Evolutionary conservation across 2,329 filamentous ascomycete genomes (phyloP), one percentile per base, ranked within the genome.

Genomic region (Juglanconis juglandina): DNA sequence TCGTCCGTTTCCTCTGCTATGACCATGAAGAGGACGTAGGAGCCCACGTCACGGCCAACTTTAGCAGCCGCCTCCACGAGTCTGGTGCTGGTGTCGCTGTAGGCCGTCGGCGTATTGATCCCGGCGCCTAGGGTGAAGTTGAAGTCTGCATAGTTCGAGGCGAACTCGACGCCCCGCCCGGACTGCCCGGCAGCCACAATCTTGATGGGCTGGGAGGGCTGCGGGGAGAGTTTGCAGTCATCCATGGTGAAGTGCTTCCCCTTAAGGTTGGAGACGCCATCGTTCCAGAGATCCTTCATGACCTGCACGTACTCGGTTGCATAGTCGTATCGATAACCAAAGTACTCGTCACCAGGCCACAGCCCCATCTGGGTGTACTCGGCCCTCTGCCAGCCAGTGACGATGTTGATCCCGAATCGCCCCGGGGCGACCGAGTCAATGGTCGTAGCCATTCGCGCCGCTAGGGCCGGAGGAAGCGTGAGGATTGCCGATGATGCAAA

Each of bases 261-360:
- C 47, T 50, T 50, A 10, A 44, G 14, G 10, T 32, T 30, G 55
- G n/a, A 37, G 3, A 35, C 32, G 7, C 48, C 39, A n/a, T 39
- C 30, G 9, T 7, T 11, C 55, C 48, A 58, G 3, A 58, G 48
- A 17, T 51, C 32, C 37, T 44, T 46, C 39, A 51, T 34, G 14
- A 58, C 48, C n/a, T 52, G 55, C 37, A 52, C 11, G 14, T 58
- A 46, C 39, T 51, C 48, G 37, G 8, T 51, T n/a, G 30, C 34
- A 34, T 57, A 50, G 37, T 51, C 37, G 46, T 44, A 57, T 24
- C 55, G 55, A 34, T 42, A 57, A 30, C 55, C 55, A 41, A 51
- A 49, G 14, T 30, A 49, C 10, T 35, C 35, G 34, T 51, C 37
- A 24, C 47, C 37, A 13, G 47, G 47, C 46, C 35, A 34, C 14